Percentiles rank a stretch among this genome's conserved stretches.
phyloP scores from a whole-genome alignment of 1,284 basidiomycete genomes.

The Tilletia horrida region DNA sequence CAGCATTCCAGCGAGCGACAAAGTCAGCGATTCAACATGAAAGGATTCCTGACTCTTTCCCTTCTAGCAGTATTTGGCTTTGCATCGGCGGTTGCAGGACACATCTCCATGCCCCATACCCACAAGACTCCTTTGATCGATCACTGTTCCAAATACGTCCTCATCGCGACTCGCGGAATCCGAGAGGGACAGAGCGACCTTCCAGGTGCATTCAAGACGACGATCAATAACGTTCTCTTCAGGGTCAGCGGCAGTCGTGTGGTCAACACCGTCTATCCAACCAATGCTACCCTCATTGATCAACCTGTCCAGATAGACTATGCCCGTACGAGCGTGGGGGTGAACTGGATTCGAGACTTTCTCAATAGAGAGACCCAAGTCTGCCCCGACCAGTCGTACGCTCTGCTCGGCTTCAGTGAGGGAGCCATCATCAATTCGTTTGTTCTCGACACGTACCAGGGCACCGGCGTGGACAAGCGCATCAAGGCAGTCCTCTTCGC shows the following conservation, averaged over 20 bases:
- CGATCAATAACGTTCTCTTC: not conserved
- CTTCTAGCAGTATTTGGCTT: no score
- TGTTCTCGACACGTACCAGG: not conserved
- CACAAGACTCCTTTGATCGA: no score
- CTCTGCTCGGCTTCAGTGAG: not conserved
- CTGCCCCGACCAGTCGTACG: not conserved
- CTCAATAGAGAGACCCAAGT: not conserved
- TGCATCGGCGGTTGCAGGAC: no score
- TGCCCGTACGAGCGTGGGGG: not conserved
- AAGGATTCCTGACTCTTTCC: no score
- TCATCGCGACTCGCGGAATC: not conserved
- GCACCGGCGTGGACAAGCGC: not conserved
- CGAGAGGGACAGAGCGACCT: not conserved
- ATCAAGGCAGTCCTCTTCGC: slow-evolving; percentile 1
- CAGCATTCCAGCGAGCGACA: no score
- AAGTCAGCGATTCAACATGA: no score
- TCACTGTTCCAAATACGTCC: not conserved
- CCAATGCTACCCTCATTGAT: not conserved
- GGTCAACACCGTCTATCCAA: slow-evolving; percentile 6
- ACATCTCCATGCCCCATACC: no score
- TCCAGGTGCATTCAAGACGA: not conserved
- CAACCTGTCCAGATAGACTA: no score
- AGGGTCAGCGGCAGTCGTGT: not conserved
- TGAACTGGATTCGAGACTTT: not conserved
- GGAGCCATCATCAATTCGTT: not conserved